Base-by-base conservation (phyloP, 805 yeast species). In the Hemisphaericaspora nanyangensis region DNA sequence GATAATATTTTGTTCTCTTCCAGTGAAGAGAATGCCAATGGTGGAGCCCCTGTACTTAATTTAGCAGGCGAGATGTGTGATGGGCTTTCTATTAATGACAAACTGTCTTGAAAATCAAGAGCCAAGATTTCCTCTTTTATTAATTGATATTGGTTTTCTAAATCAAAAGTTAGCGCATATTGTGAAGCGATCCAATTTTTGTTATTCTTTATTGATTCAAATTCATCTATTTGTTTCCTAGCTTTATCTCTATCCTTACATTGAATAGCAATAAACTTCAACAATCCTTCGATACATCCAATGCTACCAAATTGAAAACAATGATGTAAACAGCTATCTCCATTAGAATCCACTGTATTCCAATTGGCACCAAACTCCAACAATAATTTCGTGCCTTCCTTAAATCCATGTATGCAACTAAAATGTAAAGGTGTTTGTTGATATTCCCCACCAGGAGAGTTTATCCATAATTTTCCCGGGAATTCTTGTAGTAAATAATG, bases 401-500 rank as follows among this genome's bases (percentile, higher is more conserved):
- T 54, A 39, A 68, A 68, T 10, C 63, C 61, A 37, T 52, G 38
- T 8, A 52, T 47, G 43, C 71, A 63, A 39, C 67, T 56, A 31
- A 44, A 58, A 34, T 67, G 72, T 34, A 66, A 51, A 7, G 74
- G 74, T 4, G 73, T 61, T 29, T 61, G 65, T 6, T 40, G 27
- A 6, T 42, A 29, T 1, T 43, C 38, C 0, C 72, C 71, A 12
- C 72, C 72, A 8, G 43, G 43, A 38, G 45, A 60, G 42, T 68
- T 49, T 34, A 68, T 40, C 74, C 74, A 68, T 19, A 45, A 45
- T 17, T 45, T 44, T 3, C 65, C 67, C 1, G 71, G 65, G 38
- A 68, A 68, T 42, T 68, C 73, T 48, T 68, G 72, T 29, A 68
- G 52, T 13, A 68, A 49, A 40, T 66, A 67, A 44, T 68, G 74